Evolutionary conservation across 1,284 basidiomycete genomes (phyloP).

Genomic region (Ceratobasidium sp.): DNA sequence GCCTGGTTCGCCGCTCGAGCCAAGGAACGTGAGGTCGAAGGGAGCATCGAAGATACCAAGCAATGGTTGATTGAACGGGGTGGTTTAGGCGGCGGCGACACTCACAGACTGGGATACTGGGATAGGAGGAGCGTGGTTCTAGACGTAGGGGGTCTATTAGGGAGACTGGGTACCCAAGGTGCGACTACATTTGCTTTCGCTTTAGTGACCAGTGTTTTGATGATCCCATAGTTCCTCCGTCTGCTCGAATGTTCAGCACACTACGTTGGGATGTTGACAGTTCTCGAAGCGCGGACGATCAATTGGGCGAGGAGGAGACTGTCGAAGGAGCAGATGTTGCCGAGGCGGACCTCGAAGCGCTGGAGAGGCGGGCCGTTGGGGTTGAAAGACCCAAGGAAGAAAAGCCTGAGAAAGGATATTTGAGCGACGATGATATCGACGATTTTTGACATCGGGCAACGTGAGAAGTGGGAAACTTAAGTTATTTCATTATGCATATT

Average conservation of each 20-base stretch:
- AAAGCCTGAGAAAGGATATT: constrained; percentile 55
- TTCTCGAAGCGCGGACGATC: constrained; percentile 46
- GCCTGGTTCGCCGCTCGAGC: constrained; percentile 68
- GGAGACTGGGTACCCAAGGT: constrained; percentile 45
- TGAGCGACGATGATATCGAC: constrained; percentile 74
- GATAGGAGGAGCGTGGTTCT: constrained; percentile 58
- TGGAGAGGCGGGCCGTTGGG: constrained; percentile 11
- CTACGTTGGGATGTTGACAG: constrained; percentile 49
- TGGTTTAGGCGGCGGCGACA: constrained; percentile 23
- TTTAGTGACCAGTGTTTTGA: not conserved
- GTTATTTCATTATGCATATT: constrained; percentile 17
- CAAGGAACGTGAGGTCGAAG: constrained; percentile 63
- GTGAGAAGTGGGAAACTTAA: not conserved
- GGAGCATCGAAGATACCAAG: constrained; percentile 61
- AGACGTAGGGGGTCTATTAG: constrained; percentile 67
- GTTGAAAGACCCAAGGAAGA: constrained; percentile 33
- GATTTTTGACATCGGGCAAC: constrained; percentile 49
- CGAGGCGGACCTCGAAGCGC: constrained; percentile 41
- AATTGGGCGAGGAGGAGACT: constrained; percentile 45
- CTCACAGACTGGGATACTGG: constrained; percentile 59
- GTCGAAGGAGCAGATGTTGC: constrained; percentile 20
- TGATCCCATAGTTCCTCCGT: constrained; percentile 48
- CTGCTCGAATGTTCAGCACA: constrained; percentile 63
- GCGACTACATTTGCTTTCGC: not conserved
- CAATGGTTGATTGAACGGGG: constrained; percentile 58